A percentile compares a stretch with the other conserved stretches of the same genome.
phyloP scores from a whole-genome alignment of 345 rosid genomes.

The Gossypioides kirkii region DNA sequence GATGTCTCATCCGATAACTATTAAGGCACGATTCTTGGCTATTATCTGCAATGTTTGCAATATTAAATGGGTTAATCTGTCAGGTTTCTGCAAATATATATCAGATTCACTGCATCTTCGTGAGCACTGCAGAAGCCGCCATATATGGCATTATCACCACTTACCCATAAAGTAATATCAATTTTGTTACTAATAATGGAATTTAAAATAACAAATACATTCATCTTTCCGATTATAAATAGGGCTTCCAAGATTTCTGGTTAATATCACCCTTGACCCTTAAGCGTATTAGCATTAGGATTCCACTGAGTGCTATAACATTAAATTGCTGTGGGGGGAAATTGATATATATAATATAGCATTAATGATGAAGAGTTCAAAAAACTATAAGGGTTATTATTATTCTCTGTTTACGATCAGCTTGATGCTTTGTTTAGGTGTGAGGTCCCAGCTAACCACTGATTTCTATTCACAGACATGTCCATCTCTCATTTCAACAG shows the following conservation, averaged over 20 bases:
- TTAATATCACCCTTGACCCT: background rate
- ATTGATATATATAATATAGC: background rate
- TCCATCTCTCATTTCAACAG: conserved; percentile 31
- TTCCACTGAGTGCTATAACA: background rate
- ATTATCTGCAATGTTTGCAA: background rate
- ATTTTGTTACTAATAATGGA: background rate
- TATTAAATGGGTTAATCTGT: background rate
- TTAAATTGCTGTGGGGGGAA: no score
- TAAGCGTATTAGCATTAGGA: background rate
- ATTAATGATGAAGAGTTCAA: conserved; percentile 18
- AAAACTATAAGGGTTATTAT: conserved; percentile 10
- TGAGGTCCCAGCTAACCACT: conserved; percentile 34
- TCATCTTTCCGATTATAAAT: conserved; percentile 22
- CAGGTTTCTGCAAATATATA: background rate
- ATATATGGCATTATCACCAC: conserved; percentile 46
- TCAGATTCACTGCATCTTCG: background rate
- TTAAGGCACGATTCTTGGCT: conserved; percentile 1
- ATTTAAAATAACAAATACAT: background rate
- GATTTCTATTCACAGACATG: conserved; percentile 45
- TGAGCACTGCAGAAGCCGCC: conserved; percentile 27
- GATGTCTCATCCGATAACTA: background rate
- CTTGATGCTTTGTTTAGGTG: conserved; percentile 20
- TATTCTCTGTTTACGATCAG: conserved; percentile 10
- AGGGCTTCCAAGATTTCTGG: conserved; percentile 2
- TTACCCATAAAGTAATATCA: background rate